Base-by-base conservation (phyloP, 2,329 filamentous ascomycete genomes). In the Helotiales sp. region DNA sequence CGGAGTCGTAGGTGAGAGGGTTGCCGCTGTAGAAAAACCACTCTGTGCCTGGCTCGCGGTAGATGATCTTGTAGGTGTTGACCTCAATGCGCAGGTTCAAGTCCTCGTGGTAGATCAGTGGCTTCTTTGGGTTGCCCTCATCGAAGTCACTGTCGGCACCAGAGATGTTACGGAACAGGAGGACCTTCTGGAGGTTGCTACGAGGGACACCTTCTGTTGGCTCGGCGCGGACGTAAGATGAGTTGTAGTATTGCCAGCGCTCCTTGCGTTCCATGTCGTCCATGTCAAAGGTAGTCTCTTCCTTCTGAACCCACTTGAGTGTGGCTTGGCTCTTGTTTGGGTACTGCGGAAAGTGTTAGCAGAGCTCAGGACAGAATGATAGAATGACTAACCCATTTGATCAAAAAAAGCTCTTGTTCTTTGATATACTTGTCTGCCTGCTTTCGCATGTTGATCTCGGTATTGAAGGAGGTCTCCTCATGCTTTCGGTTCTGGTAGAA, bases 211-310 rank as follows among this genome's bases (percentile, higher is more conserved):
- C 92, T 79, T 96, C 92, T 0, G 96, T 99, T 1, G 93, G 92
- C 75, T 97, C 93, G 26, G 94, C 87, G 70, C 93, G 92, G 72
- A 93, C 92, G 79, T 92, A 98, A 0, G 94, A 93, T 20, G 95
- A 94, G 65, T 97, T 93, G 78, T 99, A 99, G 81, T 96, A 97
- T 74, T 95, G 92, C 96, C 96, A 99, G 45, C 89, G 86, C 69
- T 93, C 89, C 65, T 90, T 90, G 60, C 89, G 87, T 76, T 96
- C 91, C 83, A 97, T 90, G 72, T 97, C 93, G 72, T 97, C 93
- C 75, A 91, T 90, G 73, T 96, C 93, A 78, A 97, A 93, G 0
- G 97, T 91, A 47, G 88, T 89, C 72, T 91, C 89, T 59, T 90
- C 87, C 61, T 86, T 84, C 72, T 88, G 87, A 59, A 91, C 80